Base-by-base conservation (phyloP, 495 filamentous ascomycete genomes). In the Daldinia loculata region DNA sequence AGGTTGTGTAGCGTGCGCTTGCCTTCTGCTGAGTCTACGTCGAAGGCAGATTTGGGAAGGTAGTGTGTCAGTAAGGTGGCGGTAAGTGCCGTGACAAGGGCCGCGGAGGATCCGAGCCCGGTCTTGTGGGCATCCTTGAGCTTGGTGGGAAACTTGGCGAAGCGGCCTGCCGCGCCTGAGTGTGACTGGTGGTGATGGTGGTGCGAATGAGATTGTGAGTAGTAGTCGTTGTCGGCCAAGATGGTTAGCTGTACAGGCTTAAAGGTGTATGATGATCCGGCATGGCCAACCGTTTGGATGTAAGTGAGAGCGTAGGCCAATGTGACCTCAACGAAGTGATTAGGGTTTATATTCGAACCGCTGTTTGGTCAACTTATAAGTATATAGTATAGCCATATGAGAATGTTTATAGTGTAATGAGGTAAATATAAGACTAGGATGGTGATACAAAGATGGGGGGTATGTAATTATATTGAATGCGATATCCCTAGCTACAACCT, bases 221-320 rank as follows among this genome's bases (percentile, higher is more conserved):
- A 98, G 85, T 99, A 99, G 83, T 97, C 93, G 73, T 91, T 92
- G 80, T 97, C 93, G 29, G 96, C 95, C 22, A 98, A 85, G 79
- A 99, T 95, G 56, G 93, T 95, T 74, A 98, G 87, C 12, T 85
- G 86, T 19, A 91, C 78, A 0, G 93, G 88, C 22, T 85, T 84
- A 66, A 96, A 89, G 43, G 83, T 80, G 66, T 86, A 81, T 6
- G 84, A 82, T 70, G 83, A 79, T 61, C 81, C 78, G 55, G 84
- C 78, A 53, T 85, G 83, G 65, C 87, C 86, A 66, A 88, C 84
- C 24, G 76, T 70, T 60, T 83, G 77, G 71, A 92, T 84, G 83
- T 98, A 98, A 63, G 90, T 94, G 69, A 98, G 86, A 60, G 89
- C 92, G 80, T 97, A 97, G 80, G 84, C 88, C 56, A 99, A 84